A percentile compares a stretch with the other conserved stretches of the same genome.
phyloP scores from a whole-genome alignment of 2,329 filamentous ascomycete species.

The Orbilia brochopaga region DNA sequence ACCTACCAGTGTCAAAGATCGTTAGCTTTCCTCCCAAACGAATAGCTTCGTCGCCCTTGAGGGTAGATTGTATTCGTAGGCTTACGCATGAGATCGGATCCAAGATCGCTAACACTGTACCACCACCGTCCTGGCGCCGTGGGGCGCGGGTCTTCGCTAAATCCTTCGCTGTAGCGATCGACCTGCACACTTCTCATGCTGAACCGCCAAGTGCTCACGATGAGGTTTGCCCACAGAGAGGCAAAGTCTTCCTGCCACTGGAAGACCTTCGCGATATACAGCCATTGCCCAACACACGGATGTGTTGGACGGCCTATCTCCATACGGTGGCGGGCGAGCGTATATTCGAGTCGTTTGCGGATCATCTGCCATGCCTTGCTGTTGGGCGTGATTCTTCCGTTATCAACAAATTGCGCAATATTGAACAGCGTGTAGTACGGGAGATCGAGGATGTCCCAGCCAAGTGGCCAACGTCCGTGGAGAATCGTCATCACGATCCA shows the following conservation, averaged over 20 bases:
- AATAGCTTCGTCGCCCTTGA: background rate
- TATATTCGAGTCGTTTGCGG: background rate
- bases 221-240: conserved; percentile 24
- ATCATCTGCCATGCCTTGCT: conserved; percentile 9
- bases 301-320: conserved; percentile 18
- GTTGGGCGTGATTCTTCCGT: background rate
- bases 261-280: conserved; percentile 25
- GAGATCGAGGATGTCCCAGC: conserved; percentile 19
- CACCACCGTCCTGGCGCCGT: conserved; percentile 14
- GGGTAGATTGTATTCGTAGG: background rate
- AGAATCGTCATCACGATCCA: conserved; percentile 34
- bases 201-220: conserved; percentile 23
- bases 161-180: conserved; percentile 19
- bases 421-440: conserved; percentile 14
- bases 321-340: conserved; percentile 11
- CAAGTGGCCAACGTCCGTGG: conserved; percentile 15
- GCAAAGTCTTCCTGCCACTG: conserved; percentile 15
- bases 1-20: background rate
- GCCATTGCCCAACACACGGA: conserved; percentile 21
- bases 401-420: conserved; percentile 10
- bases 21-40: background rate
- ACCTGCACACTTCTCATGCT: conserved; percentile 3
- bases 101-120: conserved; percentile 11
- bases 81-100: conserved; percentile 12
- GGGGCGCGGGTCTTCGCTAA: background rate